These are phyloP conservation scores for Handroanthus guayacan DNA, from an alignment of 257 asterid genomes.

Conservation along the genomic window DNA sequence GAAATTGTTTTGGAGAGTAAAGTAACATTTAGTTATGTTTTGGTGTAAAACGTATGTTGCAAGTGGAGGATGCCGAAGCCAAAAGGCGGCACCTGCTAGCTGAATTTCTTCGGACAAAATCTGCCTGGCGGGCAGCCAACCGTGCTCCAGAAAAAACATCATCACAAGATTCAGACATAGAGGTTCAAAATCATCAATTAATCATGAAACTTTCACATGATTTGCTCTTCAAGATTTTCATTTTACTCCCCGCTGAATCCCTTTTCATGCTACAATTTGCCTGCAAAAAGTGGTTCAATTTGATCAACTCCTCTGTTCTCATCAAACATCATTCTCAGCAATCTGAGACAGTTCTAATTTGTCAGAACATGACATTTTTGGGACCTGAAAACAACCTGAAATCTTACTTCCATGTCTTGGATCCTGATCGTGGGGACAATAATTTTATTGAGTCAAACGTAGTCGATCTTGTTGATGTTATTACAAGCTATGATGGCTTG, in stretches of 20 bases:
- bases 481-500: conserved; percentile 50
- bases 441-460: conserved; percentile 15
- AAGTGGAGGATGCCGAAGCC: background rate
- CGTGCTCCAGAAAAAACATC: conserved; percentile 1
- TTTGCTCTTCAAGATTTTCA: conserved; percentile 48
- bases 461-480: conserved; percentile 19
- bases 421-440: too few species aligned
- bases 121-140: background rate
- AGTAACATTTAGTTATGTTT: background rate
- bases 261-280: conserved; percentile 46
- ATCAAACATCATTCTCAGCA: conserved; percentile 38
- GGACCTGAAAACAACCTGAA: too few species aligned
- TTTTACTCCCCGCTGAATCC: conserved; percentile 49
- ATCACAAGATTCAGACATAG: background rate
- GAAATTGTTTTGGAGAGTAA: too few species aligned
- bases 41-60: background rate
- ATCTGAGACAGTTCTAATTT: conserved; percentile 45
- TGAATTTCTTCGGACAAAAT: conserved; percentile 27
- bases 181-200: background rate
- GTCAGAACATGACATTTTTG: background rate
- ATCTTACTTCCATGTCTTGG: too few species aligned
- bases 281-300: conserved; percentile 49
- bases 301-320: conserved; percentile 42
- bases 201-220: conserved; percentile 38
- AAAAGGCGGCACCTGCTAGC: conserved; percentile 31